Evolutionary conservation across 352 stramenopile genomes (phyloP).

Genomic region (Blastocystis sp.): DNA sequence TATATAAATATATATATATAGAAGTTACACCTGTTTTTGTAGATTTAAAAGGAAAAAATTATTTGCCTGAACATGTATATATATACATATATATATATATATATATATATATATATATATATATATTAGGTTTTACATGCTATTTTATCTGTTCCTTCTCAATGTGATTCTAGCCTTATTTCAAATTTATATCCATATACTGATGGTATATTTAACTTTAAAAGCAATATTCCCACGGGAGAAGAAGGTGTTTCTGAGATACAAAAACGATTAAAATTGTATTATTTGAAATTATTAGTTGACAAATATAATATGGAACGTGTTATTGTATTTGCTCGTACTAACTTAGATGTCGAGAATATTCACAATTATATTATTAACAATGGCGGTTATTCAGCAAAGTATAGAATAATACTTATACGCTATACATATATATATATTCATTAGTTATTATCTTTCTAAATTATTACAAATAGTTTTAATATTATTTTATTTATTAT

Average conservation of each 20-base stretch:
- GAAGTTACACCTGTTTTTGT: slow-evolving; percentile 48
- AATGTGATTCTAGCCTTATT: background rate
- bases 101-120: slow-evolving; percentile 49
- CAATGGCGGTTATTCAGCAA: too few species aligned
- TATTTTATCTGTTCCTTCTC: background rate
- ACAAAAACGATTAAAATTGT: slow-evolving; percentile 44
- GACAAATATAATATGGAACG: slow-evolving; percentile 47
- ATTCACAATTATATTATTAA: slow-evolving; percentile 46
- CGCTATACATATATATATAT: too few species aligned
- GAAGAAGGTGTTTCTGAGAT: slow-evolving; percentile 38
- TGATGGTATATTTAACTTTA: slow-evolving; percentile 1
- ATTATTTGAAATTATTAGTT: slow-evolving; percentile 38
- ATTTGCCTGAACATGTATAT: slow-evolving; percentile 7
- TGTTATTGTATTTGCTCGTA: slow-evolving; percentile 50
- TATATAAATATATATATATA: slow-evolving; percentile 49
- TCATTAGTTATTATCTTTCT: too few species aligned
- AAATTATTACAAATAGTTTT: too few species aligned
- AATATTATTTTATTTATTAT: too few species aligned
- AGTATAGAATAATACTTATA: too few species aligned
- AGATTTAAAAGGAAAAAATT: slow-evolving; percentile 49
- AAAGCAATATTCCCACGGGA: background rate
- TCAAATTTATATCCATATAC: background rate
- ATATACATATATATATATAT: slow-evolving; percentile 35
- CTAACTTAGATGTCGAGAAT: slow-evolving; percentile 51
- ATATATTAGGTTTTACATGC: slow-evolving; percentile 42